Evolutionary conservation across 805 yeast species (phyloP).

Genomic region (Candida tibetensis): DNA sequence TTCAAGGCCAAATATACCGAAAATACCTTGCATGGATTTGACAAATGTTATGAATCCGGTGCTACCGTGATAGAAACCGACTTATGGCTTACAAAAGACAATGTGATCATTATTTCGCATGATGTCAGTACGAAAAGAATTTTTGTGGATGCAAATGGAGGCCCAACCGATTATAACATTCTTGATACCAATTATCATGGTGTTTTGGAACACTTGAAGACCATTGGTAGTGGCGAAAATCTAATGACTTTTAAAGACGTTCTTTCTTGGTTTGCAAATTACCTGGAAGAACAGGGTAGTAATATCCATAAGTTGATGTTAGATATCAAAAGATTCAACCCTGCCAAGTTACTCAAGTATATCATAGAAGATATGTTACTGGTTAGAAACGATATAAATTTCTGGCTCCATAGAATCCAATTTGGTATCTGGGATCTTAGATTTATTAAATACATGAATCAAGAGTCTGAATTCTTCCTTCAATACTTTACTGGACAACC

Average conservation of each 20-base stretch:
- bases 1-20: constrained; percentile 40
- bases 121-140: constrained; percentile 38
- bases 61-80: constrained; percentile 44
- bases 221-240: constrained; percentile 32
- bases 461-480: constrained; percentile 32
- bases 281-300: constrained; percentile 16
- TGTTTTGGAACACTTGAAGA: constrained; percentile 25
- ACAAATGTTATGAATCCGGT: constrained; percentile 34
- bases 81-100: constrained; percentile 37
- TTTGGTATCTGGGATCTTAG: constrained; percentile 43
- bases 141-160: constrained; percentile 33
- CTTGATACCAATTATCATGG: constrained; percentile 29
- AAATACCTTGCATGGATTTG: constrained; percentile 38
- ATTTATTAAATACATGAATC: constrained; percentile 38
- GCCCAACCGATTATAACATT: constrained; percentile 34
- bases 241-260: constrained; percentile 31
- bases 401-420: constrained; percentile 39
- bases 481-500: constrained; percentile 14
- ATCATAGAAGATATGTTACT: constrained; percentile 28
- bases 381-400: constrained; percentile 28
- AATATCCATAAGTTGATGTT: constrained; percentile 30
- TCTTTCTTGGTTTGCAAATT: constrained; percentile 30
- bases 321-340: constrained; percentile 40
- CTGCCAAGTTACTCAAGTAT: constrained; percentile 29
- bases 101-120: constrained; percentile 39